Base-by-base conservation (phyloP, 1,139 yeast genomes). In the Hyphopichia burtonii region DNA sequence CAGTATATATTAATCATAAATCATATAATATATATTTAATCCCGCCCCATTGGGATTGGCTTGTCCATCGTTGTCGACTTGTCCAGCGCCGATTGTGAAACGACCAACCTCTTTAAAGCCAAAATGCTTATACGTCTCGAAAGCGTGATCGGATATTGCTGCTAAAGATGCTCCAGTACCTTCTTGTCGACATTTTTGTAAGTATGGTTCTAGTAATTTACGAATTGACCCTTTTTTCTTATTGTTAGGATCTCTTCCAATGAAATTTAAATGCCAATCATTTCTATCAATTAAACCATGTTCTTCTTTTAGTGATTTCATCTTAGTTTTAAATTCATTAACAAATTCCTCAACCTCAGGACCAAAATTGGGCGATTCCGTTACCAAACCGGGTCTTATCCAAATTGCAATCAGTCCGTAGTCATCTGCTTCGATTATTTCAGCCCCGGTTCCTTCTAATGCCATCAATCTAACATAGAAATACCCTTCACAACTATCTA, bases 351-450 rank as follows among this genome's bases (percentile, higher is more conserved):
- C 19, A 10, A 33, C 3, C 16, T 23, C n/a, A 7, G 14, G 25
- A 4, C 25, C 35, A 18, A 33, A 19, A n/a, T 15, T 20, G 3
- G 27, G 39, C 17, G 31, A 34, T 2, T 19, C 42, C 15, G 25
- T 31, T 14, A n/a, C 22, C 22, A 22, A 9, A 3, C 44, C 44
- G n/a, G 51, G 51, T 25, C 38, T 39, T 12, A 41, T 36, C 51
- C 51, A 47, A 2, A 46, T 32, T 4, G 45, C 50, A 2, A 47
- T 44, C 7, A 43, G 45, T 10, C 41, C 42, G 35, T 37, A 47
- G n/a, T 46, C 42, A 22, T 43, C 31, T 2, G 42, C 33, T 14
- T 47, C 45, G 9, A 39, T 27, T 1, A 45, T 28, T 9, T 32
- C 27, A 2, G 45, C 50, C 10, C 44, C 44, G 2, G 36, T 23